Conservation (phyloP, 2,329 filamentous ascomycete species). For the Juglanconis sp. region DNA sequence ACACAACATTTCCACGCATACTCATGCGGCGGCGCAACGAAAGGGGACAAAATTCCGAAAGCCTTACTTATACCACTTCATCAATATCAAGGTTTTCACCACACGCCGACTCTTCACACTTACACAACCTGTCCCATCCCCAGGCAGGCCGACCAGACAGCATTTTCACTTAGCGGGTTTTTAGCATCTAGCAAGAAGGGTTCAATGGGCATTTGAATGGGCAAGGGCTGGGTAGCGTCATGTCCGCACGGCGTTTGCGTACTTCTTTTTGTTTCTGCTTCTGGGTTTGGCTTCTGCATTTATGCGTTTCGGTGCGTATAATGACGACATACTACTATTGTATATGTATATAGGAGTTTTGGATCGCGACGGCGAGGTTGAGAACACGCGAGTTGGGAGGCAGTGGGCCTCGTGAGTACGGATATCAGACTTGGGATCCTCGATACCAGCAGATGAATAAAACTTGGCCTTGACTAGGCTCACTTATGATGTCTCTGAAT, state of each 20-base stretch:
- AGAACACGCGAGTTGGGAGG: neutral
- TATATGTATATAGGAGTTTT: neutral
- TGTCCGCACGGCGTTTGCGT: conserved; percentile 13
- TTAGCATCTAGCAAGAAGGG: neutral
- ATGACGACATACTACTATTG: neutral
- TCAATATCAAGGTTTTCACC: conserved; percentile 12
- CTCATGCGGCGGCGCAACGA: conserved; percentile 15
- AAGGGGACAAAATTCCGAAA: conserved; percentile 6
- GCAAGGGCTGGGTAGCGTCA: conserved; percentile 14
- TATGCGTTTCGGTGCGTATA: conserved; percentile 25
- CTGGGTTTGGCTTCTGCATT: neutral
- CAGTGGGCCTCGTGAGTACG: neutral
- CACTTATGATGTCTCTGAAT: neutral
- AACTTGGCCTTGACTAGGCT: neutral
- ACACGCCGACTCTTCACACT: conserved; percentile 7
- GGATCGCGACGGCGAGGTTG: neutral
- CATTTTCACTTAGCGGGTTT: neutral
- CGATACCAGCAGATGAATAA: neutral
- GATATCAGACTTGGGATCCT: neutral
- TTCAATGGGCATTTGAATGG: conserved; percentile 14
- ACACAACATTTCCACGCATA: conserved; percentile 9
- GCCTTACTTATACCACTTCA: conserved; percentile 10
- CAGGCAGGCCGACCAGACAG: neutral
- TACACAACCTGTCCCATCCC: neutral
- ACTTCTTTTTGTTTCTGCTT: conserved; percentile 1